Conservation (phyloP, 257 asterid genomes). For the Haberlea rhodopensis region DNA sequence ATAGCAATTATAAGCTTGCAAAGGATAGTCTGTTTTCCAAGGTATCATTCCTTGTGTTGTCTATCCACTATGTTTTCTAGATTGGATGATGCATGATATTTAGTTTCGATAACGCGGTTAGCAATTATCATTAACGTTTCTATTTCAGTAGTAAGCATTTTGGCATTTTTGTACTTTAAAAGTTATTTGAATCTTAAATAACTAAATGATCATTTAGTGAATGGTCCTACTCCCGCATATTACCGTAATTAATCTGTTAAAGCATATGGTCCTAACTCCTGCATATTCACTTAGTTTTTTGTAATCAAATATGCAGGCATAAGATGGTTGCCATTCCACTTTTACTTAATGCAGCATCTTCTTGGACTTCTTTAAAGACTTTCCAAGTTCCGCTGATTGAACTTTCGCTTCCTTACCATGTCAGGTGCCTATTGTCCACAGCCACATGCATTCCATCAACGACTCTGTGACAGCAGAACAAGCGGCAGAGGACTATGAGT, state of each 20-base stretch:
- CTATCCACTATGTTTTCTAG: background rate
- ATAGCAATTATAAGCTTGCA: conserved; percentile 88
- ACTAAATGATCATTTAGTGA: background rate
- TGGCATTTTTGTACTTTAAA: background rate
- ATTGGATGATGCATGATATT: background rate
- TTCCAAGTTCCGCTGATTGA: background rate
- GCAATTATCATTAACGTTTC: background rate
- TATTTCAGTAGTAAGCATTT: background rate
- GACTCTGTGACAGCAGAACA: conserved; percentile 81
- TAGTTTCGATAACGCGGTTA: background rate
- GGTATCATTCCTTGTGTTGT: conserved; percentile 41
- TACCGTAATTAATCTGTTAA: background rate
- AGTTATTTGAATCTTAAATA: background rate
- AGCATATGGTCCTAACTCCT: too few relatives aligned
- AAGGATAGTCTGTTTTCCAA: conserved; percentile 77
- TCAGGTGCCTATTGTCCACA: conserved; percentile 82
- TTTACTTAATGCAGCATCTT: background rate
- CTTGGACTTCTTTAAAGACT: background rate
- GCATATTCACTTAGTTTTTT: background rate
- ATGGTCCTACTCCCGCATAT: background rate
- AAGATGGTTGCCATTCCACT: background rate
- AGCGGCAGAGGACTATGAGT: conserved; percentile 86
- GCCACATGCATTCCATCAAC: conserved; percentile 82
- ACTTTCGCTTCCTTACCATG: conserved; percentile 1
- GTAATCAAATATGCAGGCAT: background rate